phyloP scores from a whole-genome alignment of 768 basidiomycete species.

The Lactarius akahatsu region DNA sequence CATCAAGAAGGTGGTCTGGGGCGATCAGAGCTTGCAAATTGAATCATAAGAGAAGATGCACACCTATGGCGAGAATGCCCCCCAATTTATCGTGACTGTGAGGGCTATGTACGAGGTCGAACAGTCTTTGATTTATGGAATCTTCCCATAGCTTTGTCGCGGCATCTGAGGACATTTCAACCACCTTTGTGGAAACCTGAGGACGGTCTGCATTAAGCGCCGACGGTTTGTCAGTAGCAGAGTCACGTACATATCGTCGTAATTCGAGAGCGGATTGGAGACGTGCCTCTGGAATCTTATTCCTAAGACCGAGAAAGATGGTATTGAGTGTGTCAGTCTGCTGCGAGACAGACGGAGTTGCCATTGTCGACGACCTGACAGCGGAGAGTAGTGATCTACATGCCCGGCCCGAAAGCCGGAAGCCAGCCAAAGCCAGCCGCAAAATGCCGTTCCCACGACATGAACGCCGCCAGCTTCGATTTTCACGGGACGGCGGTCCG shows the following conservation, averaged over 20 bases:
- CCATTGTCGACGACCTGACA: slow-evolving; percentile 44
- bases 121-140: slow-evolving; percentile 73
- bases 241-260: slow-evolving; percentile 63
- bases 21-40: slow-evolving; percentile 20
- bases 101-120: slow-evolving; percentile 81
- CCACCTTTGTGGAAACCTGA: slow-evolving; percentile 69
- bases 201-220: slow-evolving; percentile 17
- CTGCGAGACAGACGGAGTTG: slow-evolving; percentile 54
- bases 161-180: slow-evolving; percentile 80
- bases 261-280: slow-evolving; percentile 69
- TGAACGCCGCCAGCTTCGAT: no score
- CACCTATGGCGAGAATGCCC: slow-evolving; percentile 85
- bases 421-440: no score
- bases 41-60: slow-evolving; percentile 29
- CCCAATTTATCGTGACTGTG: slow-evolving; percentile 79
- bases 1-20: slow-evolving; percentile 72
- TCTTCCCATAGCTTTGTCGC: slow-evolving; percentile 85
- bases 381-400: no score
- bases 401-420: no score
- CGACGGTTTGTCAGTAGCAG: neutral
- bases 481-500: no score
- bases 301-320: slow-evolving; percentile 68
- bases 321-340: slow-evolving; percentile 62
- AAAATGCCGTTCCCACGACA: no score
- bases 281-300: slow-evolving; percentile 62